Percentiles rank a stretch among this genome's conserved stretches.
Conservation (phyloP, 805 yeast genomes). For the Saccharomycopsis sp. region DNA sequence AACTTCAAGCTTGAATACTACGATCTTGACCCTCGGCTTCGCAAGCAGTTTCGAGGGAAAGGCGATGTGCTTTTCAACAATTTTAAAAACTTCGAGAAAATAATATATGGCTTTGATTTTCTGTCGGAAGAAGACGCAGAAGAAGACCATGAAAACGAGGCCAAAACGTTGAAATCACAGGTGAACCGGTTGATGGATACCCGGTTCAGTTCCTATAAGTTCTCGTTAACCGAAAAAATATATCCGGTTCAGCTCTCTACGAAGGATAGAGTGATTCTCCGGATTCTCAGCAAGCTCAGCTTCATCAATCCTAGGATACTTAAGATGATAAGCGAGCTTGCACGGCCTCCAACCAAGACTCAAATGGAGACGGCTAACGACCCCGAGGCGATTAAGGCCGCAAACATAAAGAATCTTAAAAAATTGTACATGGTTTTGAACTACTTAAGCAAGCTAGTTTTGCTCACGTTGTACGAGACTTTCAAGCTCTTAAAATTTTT, state of each 20-base stretch:
- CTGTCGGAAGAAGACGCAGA: neutral
- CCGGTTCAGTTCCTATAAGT: neutral
- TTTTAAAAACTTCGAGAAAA: conserved; percentile 11
- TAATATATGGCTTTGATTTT: neutral
- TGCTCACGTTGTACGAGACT: conserved; percentile 17
- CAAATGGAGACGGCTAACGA: neutral
- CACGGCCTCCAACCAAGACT: neutral
- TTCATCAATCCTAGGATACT: conserved; percentile 10
- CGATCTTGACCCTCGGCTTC: neutral
- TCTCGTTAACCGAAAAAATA: neutral
- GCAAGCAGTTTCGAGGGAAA: conserved; percentile 2
- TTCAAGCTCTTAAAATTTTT: conserved; percentile 17
- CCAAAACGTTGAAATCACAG: neutral
- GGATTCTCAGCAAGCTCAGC: conserved; percentile 7
- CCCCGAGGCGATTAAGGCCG: neutral
- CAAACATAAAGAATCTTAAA: conserved; percentile 5
- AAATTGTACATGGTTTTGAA: conserved; percentile 2
- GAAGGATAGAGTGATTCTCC: conserved; percentile 8
- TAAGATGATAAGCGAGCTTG: neutral
- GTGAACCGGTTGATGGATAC: neutral
- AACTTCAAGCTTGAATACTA: conserved; percentile 15
- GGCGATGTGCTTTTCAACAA: conserved; percentile 12
- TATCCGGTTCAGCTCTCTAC: conserved; percentile 13
- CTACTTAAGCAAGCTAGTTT: conserved; percentile 10
- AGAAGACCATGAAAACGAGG: neutral